Evolutionary conservation across 1,284 basidiomycete species (phyloP), one percentile per base, ranked within the genome.

Genomic region (Rhodotorula sp.): DNA sequence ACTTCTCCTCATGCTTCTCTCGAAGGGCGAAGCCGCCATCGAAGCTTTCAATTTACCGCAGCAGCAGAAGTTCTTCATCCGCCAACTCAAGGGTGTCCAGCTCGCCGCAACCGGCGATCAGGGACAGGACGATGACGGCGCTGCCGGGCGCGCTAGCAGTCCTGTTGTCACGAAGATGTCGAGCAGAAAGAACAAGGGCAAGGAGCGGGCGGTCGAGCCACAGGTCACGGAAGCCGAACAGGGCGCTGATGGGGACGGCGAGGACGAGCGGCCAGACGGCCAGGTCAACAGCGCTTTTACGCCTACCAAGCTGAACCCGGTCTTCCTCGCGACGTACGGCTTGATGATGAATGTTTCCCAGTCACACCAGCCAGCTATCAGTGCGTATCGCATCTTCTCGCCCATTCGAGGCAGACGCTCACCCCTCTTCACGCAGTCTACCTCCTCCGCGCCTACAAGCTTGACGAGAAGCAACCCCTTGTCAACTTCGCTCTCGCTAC

Each of bases 331-430:
- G 2, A 82, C 92, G n/a, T 96, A 97, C 78, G 93, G 91, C 0
- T 90, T 91, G 78, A 86, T 94, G 71, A 89, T 92, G 79, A 85
- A 92, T 13, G 86, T 87, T 4, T 89, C 90, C 5, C 90, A 88
- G 81, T 94, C 91, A 75, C 94, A 90, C 79, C 92, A 96, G 77
- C 90, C 90, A 66, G 91, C 92, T 1, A 86, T 96, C 56, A 93
- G 94, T 95, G 74, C 78, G 91, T 84, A 4, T n/a, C 53, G 15
- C 24, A 5, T 15, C 32, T 4, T 27, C 52, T 0, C 20, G 10
- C 24, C 34, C 11, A 4, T 3, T 15, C 27, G 10, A 2, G 4
- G 1, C 55, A n/a, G 0, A 22, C 24, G 36, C 51, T 57, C n/a
- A 34, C 59, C 29, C 5, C 11, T 15, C 32, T 55, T n/a, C 54